Base-by-base conservation (phyloP, 1,139 yeast species). In the Yamadazyma friedrichii region DNA sequence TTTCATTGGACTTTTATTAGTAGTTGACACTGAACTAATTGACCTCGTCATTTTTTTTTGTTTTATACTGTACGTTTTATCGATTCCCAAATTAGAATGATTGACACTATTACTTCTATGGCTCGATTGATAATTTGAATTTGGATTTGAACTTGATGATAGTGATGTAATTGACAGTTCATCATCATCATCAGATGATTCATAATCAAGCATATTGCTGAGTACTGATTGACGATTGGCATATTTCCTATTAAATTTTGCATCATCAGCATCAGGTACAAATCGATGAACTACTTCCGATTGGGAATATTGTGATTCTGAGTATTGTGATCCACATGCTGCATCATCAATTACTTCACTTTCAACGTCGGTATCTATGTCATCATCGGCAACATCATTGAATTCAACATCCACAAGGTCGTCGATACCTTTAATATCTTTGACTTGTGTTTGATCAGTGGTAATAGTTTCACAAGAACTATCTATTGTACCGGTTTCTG, bases 171-270 rank as follows among this genome's bases (percentile, higher is more conserved):
- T 11, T 9, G 42, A 38, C 49, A 46, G 47, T 6, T 44, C 51
- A 12, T 43, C 38, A 15, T 44, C 53, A 6, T 44, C 51, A 12
- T 43, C 38, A 15, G 43, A 52, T 2, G 76, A 70, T 26, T 61
- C 65, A 44, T 70, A 70, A 42, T 70, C 77, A 42, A 72, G 59
- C 78, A 72, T 71, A 12, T 71, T 76, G 16, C 75, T 74, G 45
- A 72, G 55, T 55, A 72, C 63, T 3, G 75, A 69, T 43, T 70
- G 62, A 44, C 78, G 59, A 48, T 71, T 65, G 15, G 35, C 25
- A 36, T 40, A 56, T 28, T 50, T 50, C 36, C 48, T 53, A 44
- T 53, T 51, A 46, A 64, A 61, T 35, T 55, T 57, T 33, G 56
- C 58, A 6, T 55, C 49, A 12, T 61, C 49, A 3, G 56, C 51